Conservation (phyloP, 306 rosid genomes). For the Mimosa pudica region DNA sequence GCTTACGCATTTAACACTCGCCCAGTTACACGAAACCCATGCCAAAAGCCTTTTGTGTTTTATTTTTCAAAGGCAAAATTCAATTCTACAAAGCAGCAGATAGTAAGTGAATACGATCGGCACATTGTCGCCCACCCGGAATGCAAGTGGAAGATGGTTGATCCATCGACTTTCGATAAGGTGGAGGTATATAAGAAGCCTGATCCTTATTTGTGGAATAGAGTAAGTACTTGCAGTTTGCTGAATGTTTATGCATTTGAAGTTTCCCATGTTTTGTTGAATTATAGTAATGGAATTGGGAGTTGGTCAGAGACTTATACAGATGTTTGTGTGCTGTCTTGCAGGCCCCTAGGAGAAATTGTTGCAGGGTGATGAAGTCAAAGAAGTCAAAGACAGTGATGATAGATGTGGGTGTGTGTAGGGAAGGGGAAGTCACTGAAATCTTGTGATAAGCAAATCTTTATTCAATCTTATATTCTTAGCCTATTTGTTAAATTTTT, state of each 20-base stretch:
- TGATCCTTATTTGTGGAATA: constrained; percentile 84
- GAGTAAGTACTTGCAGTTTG: constrained; percentile 55
- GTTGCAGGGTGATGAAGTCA: constrained; percentile 76
- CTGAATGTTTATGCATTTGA: constrained; percentile 10
- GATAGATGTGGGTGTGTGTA: constrained; percentile 79
- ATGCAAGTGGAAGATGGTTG: constrained; percentile 82
- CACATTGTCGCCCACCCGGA: constrained; percentile 64
- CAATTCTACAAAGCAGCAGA: constrained; percentile 48
- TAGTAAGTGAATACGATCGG: constrained; percentile 59
- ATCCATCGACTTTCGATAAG: constrained; percentile 59
- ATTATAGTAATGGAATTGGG: background rate
- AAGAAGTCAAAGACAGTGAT: constrained; percentile 60
- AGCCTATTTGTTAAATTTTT: constrained; percentile 5
- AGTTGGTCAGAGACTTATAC: constrained; percentile 22
- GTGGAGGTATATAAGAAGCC: constrained; percentile 68
- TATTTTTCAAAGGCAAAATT: constrained; percentile 61
- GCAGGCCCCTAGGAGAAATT: constrained; percentile 93
- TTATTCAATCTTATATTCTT: constrained; percentile 28
- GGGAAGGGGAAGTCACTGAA: constrained; percentile 73
- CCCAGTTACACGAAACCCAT: constrained; percentile 79
- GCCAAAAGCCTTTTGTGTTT: constrained; percentile 91
- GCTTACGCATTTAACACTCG: constrained; percentile 98
- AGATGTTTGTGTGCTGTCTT: constrained; percentile 10
- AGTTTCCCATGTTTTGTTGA: background rate
- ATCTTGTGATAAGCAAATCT: constrained; percentile 33